Conservation (phyloP, 1,139 yeast species). For the Pneumocystis murina region DNA sequence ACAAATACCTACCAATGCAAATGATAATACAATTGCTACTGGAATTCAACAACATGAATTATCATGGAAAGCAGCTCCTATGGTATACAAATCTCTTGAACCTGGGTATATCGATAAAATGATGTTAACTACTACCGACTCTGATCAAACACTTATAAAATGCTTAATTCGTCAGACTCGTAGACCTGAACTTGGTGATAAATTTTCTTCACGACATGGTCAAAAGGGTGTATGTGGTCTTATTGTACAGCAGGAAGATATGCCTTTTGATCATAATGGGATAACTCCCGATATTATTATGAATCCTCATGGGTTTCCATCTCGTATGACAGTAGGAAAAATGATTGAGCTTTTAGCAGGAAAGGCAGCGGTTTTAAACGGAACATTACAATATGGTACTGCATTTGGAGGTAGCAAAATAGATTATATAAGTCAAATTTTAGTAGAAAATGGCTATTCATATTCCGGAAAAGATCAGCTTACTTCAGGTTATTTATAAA, state of each 20-base stretch:
- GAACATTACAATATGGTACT: conserved; percentile 86
- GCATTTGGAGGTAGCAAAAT: conserved; percentile 95
- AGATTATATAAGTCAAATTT: conserved; percentile 86
- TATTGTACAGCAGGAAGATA: conserved; percentile 87
- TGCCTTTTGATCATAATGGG: conserved; percentile 88
- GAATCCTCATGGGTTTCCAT: conserved; percentile 99
- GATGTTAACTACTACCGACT: conserved; percentile 90
- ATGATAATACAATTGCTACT: conserved; percentile 37
- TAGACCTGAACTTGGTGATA: conserved; percentile 95
- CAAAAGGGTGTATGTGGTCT: conserved; percentile 99
- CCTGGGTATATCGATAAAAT: conserved; percentile 93
- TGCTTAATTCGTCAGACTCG: conserved; percentile 88
- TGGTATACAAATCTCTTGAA: conserved; percentile 84
- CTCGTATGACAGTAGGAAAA: conserved; percentile 99
- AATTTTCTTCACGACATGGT: conserved; percentile 92
- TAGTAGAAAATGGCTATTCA: conserved; percentile 81
- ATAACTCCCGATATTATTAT: conserved; percentile 86
- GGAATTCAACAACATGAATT: conserved; percentile 24
- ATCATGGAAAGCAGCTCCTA: conserved; percentile 80
- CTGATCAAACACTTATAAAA: conserved; percentile 85
- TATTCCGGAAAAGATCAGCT: conserved; percentile 96
- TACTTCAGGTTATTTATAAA: conserved; percentile 35
- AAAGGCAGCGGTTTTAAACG: conserved; percentile 91
- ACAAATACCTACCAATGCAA: conserved; percentile 76
- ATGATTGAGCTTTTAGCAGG: conserved; percentile 95